A percentile compares a stretch with the other conserved stretches of the same genome.
Evolutionary conservation across 192 early-diverging fungal genomes (phyloP).

Genomic region (Dissophora globulifera): DNA sequence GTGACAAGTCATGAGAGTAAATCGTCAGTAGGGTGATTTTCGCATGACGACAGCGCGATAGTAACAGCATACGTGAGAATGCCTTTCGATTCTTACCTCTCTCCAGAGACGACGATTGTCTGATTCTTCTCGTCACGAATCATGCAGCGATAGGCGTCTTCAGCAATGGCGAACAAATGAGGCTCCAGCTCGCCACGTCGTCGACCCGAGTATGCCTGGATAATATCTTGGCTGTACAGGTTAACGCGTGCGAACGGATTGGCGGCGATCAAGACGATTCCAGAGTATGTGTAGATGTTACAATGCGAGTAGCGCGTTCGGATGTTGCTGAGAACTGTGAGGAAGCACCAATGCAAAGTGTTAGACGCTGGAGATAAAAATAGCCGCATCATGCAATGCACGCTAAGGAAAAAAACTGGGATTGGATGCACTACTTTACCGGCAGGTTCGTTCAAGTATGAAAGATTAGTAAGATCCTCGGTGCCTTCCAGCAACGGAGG

Average conservation of each 20-base stretch:
- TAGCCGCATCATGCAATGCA: no score
- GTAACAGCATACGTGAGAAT: no score
- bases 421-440: slow-evolving; percentile 53
- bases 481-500: slow-evolving; percentile 89
- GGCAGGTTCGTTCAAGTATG: slow-evolving; percentile 94
- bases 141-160: slow-evolving; percentile 98
- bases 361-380: no score
- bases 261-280: slow-evolving; percentile 97
- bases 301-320: slow-evolving; percentile 88
- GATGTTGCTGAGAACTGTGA: slow-evolving; percentile 90
- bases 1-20: no score
- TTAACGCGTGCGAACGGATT: slow-evolving; percentile 92
- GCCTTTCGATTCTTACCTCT: slow-evolving; percentile 63
- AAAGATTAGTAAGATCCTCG: slow-evolving; percentile 95
- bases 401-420: not conserved
- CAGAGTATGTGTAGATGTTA: slow-evolving; percentile 99
- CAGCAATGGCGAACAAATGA: slow-evolving; percentile 98
- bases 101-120: slow-evolving; percentile 97
- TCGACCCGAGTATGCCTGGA: slow-evolving; percentile 93
- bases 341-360: no score
- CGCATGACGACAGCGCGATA: no score
- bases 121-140: slow-evolving; percentile 93
- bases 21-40: no score
- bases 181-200: slow-evolving; percentile 95
- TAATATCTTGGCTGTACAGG: slow-evolving; percentile 92